Base-by-base conservation (phyloP, 2,329 filamentous ascomycete genomes). In the Rhinocladiella mackenziei region DNA sequence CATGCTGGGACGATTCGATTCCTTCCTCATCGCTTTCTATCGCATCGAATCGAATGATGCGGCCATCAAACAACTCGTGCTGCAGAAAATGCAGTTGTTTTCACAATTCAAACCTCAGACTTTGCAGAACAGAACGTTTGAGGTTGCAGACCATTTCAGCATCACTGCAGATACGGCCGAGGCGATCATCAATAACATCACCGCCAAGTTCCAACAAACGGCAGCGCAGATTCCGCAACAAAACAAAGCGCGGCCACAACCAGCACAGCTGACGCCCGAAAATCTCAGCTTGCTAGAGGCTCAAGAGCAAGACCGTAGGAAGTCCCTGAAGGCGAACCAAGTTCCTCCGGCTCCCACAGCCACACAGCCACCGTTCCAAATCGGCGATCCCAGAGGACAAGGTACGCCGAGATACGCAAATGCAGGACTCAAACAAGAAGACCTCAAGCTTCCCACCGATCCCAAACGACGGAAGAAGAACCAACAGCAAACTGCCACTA, bases 391-490 rank as follows among this genome's bases (percentile, higher is more conserved):
- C 9, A 47, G 48, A 34, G 55, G 53, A 10, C 72, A 73, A 28
- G 54, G 53, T 19, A 50, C 54, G 7, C 48, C 54, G 48, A 44
- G 46, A 18, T 76, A 78, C 43, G 69, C 68, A 6, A 66, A 69
- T 14, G 71, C 69, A 14, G 67, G 71, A 37, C 68, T 81, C 36
- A 76, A 72, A 3, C 69, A 72, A 8, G 74, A 77, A 38, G 75
- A 79, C 51, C 67, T 83, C 34, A 74, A 77, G 34, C 62, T 81
- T 17, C 78, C 78, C 13, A 69, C 73, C 2, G 47, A 55, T 17
- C 67, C 69, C 43, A 82, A 81, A 66, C 76, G 71, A 56, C 69
- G 71, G 40, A 79, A 77, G 65, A 68, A 75, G 50, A 72, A 71
- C 39, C 55, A 56, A n/a, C 53, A 51, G 18, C 53, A 51, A 15